Conservation (phyloP, 108 stramenopile species). For the Hondaea fermentalgiana region DNA sequence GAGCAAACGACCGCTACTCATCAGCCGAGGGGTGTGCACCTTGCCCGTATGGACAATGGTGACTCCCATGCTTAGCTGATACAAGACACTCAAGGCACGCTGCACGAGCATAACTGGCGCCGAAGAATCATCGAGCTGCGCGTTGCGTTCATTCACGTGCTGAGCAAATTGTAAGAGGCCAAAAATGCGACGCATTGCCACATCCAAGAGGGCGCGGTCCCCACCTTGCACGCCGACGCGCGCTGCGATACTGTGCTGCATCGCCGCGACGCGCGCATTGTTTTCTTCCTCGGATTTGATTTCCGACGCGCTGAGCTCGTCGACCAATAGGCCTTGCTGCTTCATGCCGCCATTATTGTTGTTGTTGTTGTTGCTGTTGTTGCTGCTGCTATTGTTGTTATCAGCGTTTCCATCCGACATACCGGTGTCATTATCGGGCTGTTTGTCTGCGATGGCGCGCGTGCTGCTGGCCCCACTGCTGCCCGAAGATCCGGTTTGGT, state of each 20-base stretch:
- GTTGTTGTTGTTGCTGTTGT: not conserved
- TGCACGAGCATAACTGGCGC: not conserved
- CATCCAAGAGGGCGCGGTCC: not conserved
- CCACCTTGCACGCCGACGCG: not conserved
- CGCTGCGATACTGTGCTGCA: not conserved
- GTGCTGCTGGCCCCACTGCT: not conserved
- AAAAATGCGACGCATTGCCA: slow-evolving; percentile 6
- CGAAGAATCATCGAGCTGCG: not conserved
- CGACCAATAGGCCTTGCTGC: not conserved
- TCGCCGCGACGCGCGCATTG: not conserved
- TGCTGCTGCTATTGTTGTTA: not conserved
- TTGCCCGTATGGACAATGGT: not conserved
- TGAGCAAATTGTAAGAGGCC: not conserved
- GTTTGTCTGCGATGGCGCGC: not conserved
- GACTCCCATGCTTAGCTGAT: not conserved
- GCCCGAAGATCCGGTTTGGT: not conserved
- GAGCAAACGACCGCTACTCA: not conserved
- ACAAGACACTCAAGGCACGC: not conserved
- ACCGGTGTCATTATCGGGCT: not conserved
- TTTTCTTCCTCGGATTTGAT: not conserved
- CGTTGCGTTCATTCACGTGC: not conserved
- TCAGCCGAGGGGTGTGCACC: not conserved
- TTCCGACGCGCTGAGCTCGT: not conserved
- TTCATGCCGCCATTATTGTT: not conserved
- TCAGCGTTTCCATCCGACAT: not conserved